Evolutionary conservation across 495 filamentous ascomycete genomes (phyloP).

Genomic region (Polyplosphaeria fusca): DNA sequence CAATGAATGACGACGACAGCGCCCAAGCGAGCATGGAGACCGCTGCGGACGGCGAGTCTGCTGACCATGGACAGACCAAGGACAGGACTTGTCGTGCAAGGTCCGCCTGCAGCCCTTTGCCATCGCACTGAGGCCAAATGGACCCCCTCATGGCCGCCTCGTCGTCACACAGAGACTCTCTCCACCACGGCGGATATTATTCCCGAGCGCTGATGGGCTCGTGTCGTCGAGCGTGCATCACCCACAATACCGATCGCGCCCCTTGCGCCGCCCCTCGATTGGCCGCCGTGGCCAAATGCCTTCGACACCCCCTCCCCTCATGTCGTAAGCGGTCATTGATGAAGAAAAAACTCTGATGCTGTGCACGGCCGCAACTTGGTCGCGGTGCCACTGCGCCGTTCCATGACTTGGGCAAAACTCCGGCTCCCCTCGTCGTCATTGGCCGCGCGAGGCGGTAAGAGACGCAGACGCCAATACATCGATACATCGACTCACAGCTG

Average conservation of each 20-base stretch:
- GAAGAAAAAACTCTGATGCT: not conserved
- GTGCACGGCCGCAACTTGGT: slow-evolving; percentile 7
- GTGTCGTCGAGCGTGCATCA: not conserved
- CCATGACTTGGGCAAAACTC: slow-evolving; percentile 3
- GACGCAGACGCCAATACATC: not conserved
- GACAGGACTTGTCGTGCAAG: slow-evolving; percentile 18
- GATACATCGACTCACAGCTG: not conserved
- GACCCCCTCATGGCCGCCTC: too few relatives aligned
- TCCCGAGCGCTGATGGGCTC: slow-evolving; percentile 1
- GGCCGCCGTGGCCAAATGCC: slow-evolving; percentile 2
- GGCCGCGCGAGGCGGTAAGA: not conserved
- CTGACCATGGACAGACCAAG: slow-evolving; percentile 20
- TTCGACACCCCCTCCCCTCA: slow-evolving; percentile 12
- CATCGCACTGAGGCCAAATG: too few relatives aligned
- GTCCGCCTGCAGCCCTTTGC: not conserved
- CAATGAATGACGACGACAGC: not conserved
- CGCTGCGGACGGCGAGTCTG: slow-evolving; percentile 3
- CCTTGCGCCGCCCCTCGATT: not conserved
- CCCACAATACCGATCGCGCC: not conserved
- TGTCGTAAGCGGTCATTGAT: not conserved
- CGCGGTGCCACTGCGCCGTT: slow-evolving; percentile 6
- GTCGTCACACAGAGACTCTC: too few relatives aligned
- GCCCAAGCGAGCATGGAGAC: not conserved
- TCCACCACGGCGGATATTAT: not conserved
- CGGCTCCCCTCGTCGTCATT: not conserved